phyloP scores from a whole-genome alignment of 345 rosid genomes.

The Geranium brycei region DNA sequence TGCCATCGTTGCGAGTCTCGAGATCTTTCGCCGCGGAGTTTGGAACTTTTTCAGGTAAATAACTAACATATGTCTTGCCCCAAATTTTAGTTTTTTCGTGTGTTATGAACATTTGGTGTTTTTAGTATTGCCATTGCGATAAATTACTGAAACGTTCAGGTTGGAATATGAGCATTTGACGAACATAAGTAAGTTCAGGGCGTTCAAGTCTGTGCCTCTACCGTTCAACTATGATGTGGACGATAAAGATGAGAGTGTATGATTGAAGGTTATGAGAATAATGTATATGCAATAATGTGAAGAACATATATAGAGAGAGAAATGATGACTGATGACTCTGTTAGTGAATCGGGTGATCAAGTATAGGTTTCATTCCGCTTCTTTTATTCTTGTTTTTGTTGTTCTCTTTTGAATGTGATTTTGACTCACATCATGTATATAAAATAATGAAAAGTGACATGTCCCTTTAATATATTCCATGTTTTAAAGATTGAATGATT shows the following conservation, averaged over 20 bases:
- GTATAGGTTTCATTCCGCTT: too few species aligned
- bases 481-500: too few species aligned
- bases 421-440: too few species aligned
- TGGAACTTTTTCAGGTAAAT: conserved; percentile 75
- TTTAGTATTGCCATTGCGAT: neutral
- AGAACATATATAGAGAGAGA: too few species aligned
- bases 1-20: conserved; percentile 43
- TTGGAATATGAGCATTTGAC: conserved; percentile 23
- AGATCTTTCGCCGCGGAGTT: conserved; percentile 52
- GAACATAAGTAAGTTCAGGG: conserved; percentile 23
- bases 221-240: conserved; percentile 18
- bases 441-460: too few species aligned
- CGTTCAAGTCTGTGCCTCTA: conserved; percentile 24
- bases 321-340: too few species aligned
- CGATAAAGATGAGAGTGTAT: conserved; percentile 19
- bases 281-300: too few species aligned
- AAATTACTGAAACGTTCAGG: conserved; percentile 4
- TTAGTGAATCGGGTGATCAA: too few species aligned
- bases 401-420: too few species aligned
- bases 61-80: neutral
- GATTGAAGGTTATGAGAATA: too few species aligned
- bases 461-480: too few species aligned
- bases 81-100: neutral
- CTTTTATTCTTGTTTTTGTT: too few species aligned
- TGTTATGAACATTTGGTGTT: neutral